Evolutionary conservation across 805 yeast species (phyloP).

Genomic region (Nakazawaea anatomiae): DNA sequence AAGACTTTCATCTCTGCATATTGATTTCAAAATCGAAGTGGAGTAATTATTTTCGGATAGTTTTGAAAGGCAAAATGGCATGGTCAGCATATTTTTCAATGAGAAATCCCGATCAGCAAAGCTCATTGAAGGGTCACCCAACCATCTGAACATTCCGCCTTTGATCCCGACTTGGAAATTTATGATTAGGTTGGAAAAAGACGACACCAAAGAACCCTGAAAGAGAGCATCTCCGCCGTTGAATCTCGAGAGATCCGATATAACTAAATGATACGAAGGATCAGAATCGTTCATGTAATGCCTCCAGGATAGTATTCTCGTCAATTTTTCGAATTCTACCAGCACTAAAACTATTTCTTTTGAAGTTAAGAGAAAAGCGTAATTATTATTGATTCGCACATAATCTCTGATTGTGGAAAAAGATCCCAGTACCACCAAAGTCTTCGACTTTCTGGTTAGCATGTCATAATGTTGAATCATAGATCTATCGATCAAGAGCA

Average conservation of each 20-base stretch:
- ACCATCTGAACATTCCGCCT: conserved; percentile 16
- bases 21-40: not conserved
- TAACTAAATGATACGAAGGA: conserved; percentile 38
- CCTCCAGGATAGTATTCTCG: conserved; percentile 62
- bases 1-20: not conserved
- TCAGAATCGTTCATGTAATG: conserved; percentile 57
- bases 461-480: conserved; percentile 30
- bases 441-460: conserved; percentile 21
- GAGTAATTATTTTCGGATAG: not conserved
- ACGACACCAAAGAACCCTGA: conserved; percentile 25
- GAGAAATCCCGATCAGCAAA: not conserved
- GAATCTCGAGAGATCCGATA: conserved; percentile 15
- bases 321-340: conserved; percentile 23
- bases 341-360: conserved; percentile 55
- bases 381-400: conserved; percentile 24
- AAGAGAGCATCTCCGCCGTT: conserved; percentile 5
- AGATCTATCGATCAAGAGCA: conserved; percentile 37
- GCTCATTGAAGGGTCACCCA: conserved; percentile 14
- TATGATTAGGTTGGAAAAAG: conserved; percentile 19
- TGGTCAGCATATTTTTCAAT: not conserved
- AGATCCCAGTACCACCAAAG: conserved; percentile 41
- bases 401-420: conserved; percentile 51
- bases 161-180: conserved; percentile 23
- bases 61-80: not conserved
- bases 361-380: conserved; percentile 55